Evolutionary conservation across 164 flowering plant genomes (phyloP).

Genomic region (Cinnamomum micranthum): DNA sequence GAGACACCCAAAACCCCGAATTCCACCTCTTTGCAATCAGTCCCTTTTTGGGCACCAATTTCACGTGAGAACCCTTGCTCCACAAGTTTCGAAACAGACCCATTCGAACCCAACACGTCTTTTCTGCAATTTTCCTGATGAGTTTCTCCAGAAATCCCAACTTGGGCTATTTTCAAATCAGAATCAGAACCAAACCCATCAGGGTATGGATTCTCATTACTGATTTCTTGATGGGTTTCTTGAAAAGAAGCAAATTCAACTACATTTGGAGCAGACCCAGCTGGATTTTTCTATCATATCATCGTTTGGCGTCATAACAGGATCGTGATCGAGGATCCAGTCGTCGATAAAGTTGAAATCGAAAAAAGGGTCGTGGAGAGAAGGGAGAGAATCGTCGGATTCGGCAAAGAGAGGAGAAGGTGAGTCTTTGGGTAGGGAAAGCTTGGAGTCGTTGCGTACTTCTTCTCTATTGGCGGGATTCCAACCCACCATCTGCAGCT

Average conservation of each 20-base stretch:
- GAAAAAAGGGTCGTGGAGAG: too few species aligned
- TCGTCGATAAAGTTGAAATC: too few species aligned
- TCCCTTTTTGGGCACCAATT: not conserved
- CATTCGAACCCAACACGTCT: not conserved
- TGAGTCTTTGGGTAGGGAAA: not conserved
- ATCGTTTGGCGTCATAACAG: too few species aligned
- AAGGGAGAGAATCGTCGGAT: not conserved
- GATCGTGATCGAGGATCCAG: too few species aligned
- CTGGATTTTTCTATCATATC: too few species aligned
- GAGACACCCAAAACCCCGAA: constrained; percentile 9
- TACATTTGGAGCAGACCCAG: too few species aligned
- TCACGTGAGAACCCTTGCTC: not conserved
- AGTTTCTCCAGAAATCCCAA: constrained; percentile 11
- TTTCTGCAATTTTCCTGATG: constrained; percentile 8
- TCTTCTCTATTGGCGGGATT: too few species aligned
- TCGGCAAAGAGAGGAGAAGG: not conserved
- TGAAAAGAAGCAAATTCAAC: too few species aligned
- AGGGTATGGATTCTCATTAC: constrained; percentile 4
- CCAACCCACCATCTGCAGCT: too few species aligned
- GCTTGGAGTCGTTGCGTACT: too few species aligned
- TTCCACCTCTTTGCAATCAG: constrained; percentile 4
- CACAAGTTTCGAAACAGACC: not conserved
- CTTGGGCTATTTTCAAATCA: constrained; percentile 8
- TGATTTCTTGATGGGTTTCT: not conserved
- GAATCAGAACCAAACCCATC: constrained; percentile 4